Evolutionary conservation across 1,284 basidiomycete species (phyloP).

Genomic region (Papiliotrema flavescens): DNA sequence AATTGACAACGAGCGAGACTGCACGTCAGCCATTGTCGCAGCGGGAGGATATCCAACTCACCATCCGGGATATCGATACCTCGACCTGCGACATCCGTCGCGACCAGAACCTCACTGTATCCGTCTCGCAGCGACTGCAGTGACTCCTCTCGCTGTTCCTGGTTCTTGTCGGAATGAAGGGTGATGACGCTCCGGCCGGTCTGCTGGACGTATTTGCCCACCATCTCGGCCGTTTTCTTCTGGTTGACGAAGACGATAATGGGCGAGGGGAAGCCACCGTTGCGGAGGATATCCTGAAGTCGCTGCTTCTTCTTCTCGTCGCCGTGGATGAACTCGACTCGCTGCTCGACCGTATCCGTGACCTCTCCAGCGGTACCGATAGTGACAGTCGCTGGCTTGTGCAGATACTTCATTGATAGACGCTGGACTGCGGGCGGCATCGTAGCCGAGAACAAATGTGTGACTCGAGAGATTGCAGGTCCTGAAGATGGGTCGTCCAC

Average conservation of each 20-base stretch:
- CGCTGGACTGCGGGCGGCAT: conserved; percentile 97
- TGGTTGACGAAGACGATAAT: conserved; percentile 99
- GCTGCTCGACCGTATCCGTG: conserved; percentile 95
- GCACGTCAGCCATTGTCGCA: not conserved
- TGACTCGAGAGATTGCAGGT: conserved; percentile 83
- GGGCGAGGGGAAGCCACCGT: conserved; percentile 73
- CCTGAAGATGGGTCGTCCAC: too few species aligned
- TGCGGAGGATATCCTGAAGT: conserved; percentile 86
- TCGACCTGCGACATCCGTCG: conserved; percentile 94
- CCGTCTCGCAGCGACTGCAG: conserved; percentile 81
- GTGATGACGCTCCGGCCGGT: conserved; percentile 79
- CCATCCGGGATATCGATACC: conserved; percentile 95
- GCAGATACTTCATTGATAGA: conserved; percentile 88
- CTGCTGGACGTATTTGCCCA: conserved; percentile 83
- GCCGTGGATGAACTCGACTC: conserved; percentile 85
- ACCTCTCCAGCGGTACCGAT: conserved; percentile 97
- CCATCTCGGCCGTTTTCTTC: conserved; percentile 96
- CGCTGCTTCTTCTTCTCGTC: conserved; percentile 93
- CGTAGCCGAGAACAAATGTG: conserved; percentile 93
- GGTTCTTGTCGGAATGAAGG: conserved; percentile 94
- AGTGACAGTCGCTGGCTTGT: conserved; percentile 88
- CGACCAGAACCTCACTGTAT: conserved; percentile 79
- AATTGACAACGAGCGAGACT: conserved; percentile 93
- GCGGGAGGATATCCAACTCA: not conserved
- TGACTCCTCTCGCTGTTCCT: conserved; percentile 92